A percentile compares a stretch with the other conserved stretches of the same genome.
Evolutionary conservation across 176 grass and related monocot genomes (phyloP).

Genomic region (Coix lacrymajobi): DNA sequence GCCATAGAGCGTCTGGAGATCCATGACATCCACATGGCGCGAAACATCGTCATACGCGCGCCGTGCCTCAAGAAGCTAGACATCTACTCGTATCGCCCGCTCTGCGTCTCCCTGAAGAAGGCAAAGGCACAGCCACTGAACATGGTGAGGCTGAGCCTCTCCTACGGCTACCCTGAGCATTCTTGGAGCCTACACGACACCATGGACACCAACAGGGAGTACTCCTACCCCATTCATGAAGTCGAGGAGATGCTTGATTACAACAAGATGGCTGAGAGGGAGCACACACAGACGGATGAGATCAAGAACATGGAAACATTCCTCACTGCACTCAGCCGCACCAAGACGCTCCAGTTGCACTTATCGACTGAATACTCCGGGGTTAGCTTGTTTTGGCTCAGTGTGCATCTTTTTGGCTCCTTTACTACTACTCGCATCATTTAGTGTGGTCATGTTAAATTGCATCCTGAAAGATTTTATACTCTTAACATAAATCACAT

Average conservation of each 20-base stretch:
- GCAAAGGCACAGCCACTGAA: neutral
- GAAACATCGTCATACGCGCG: conserved; percentile 2
- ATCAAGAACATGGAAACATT: neutral
- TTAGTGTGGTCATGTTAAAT: neutral
- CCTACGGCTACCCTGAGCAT: neutral
- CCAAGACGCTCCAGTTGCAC: conserved; percentile 7
- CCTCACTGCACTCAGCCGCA: neutral
- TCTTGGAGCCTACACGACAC: conserved; percentile 4
- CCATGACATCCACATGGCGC: neutral
- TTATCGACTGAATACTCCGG: neutral
- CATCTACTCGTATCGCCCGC: neutral
- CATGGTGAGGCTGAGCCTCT: neutral
- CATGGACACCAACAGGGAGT: neutral
- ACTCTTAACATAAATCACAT: neutral
- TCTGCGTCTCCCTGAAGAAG: neutral
- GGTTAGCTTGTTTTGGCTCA: neutral
- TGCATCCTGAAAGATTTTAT: neutral
- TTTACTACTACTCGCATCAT: neutral
- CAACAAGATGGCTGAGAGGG: neutral
- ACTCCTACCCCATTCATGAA: neutral
- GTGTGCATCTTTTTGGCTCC: neutral
- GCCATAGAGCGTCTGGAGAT: conserved; percentile 19
- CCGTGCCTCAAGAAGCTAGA: neutral
- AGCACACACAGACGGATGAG: conserved; percentile 8
- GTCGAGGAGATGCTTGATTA: neutral